Evolutionary conservation across 2,329 filamentous ascomycete genomes (phyloP).

Genomic region (Alternaria arborescens): DNA sequence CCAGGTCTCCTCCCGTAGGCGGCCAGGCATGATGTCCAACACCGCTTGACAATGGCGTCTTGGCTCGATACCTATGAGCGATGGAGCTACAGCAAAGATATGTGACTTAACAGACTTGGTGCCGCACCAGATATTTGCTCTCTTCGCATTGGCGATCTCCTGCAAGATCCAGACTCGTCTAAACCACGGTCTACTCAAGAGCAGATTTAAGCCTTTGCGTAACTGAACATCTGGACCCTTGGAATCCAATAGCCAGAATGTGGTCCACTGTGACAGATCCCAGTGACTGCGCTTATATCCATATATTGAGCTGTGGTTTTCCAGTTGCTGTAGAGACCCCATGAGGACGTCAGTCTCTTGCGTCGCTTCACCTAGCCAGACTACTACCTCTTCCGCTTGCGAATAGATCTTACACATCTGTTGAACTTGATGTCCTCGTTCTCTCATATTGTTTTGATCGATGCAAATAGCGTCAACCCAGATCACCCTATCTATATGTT

Average conservation of each 20-base stretch:
- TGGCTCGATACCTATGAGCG: slow-evolving; percentile 3
- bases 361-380: slow-evolving; percentile 39
- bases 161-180: slow-evolving; percentile 33
- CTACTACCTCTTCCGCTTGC: slow-evolving; percentile 31
- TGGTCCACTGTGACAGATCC: fast-evolving
- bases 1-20: slow-evolving; percentile 23
- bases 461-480: slow-evolving; percentile 17
- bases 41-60: slow-evolving; percentile 24
- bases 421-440: slow-evolving; percentile 36
- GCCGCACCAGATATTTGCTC: background rate
- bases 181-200: slow-evolving; percentile 25
- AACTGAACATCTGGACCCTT: background rate
- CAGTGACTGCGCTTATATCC: background rate
- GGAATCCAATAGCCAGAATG: background rate
- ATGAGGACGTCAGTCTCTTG: background rate
- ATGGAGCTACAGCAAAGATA: slow-evolving; percentile 21
- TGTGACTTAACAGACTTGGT: no score
- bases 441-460: slow-evolving; percentile 31
- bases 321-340: background rate
- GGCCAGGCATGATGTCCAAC: slow-evolving; percentile 33
- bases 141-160: slow-evolving; percentile 31
- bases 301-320: background rate
- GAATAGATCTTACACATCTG: slow-evolving; percentile 39
- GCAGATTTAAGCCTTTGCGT: fast-evolving
- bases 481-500: background rate